Base-by-base conservation (phyloP, 352 stramenopile genomes). In the Pilasporangium apinafurcum region DNA sequence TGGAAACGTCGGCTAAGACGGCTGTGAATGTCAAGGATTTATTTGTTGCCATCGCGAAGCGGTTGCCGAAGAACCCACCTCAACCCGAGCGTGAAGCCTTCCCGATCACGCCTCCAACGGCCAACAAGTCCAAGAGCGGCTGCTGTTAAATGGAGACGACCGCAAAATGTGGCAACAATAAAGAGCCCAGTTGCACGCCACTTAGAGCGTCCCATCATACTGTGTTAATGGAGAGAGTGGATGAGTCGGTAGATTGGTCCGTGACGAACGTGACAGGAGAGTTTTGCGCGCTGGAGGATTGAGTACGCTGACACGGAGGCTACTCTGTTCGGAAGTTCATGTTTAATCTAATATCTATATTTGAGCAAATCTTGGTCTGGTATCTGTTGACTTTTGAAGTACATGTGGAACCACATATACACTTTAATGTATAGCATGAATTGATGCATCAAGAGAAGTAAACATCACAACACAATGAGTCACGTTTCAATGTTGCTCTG, bases 1-100 rank as follows among this genome's bases (percentile, higher is more conserved):
- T 99, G 78, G 97, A 99, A 58, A 99, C 96, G 34, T 99, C 93
- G 5, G 97, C 97, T 30, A 99, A 99, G 80, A 99, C 96, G 43
- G 92, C 95, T 3, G 96, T 96, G 50, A 99, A 99, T 67, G 97
- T 99, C 26, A 98, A 98, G 64, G 84, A 98, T 36, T 73, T 99
- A 32, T 99, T 99, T 65, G 87, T 98, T 12, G 95, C 98, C 45
- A 99, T 99, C 50, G 82, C 82, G 16, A 88, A 91, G 62, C 67
- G 71, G 29, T 62, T 93, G 45, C 82, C 82, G 5, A 91, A 93
- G 70, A 90, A 83, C 47, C 74, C 78, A 24, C 71, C 73, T 27
- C 82, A 93, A 51, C 75, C 79, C 10, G 80, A 91, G 46, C 67
- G 79, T 27, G 82, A 93, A 64, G 74, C 82, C 21, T 92, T 93